A percentile compares a stretch with the other conserved stretches of the same genome.
phyloP scores from a whole-genome alignment of 2,329 filamentous ascomycete genomes.

The Claviceps cyperi region DNA sequence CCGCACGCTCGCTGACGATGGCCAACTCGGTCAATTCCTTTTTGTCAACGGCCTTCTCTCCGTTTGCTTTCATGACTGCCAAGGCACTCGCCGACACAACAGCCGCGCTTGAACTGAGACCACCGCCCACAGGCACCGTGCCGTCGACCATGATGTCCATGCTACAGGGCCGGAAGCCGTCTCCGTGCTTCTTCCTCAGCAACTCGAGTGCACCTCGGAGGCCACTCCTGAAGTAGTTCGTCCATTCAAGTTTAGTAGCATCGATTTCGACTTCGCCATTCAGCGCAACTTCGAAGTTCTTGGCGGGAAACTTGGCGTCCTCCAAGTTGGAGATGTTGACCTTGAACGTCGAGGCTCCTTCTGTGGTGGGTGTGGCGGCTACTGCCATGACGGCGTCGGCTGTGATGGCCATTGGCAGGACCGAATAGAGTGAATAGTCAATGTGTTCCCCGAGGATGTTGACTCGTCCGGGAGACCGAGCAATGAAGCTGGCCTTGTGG shows the following conservation, averaged over 20 bases:
- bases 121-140: conserved; percentile 80
- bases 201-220: conserved; percentile 68
- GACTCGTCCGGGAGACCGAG: conserved; percentile 83
- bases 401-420: conserved; percentile 88
- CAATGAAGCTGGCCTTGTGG: conserved; percentile 60
- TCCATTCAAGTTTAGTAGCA: conserved; percentile 77
- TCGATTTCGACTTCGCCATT: conserved; percentile 63
- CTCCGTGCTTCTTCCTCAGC: conserved; percentile 50
- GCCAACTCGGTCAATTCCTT: conserved; percentile 83
- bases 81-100: conserved; percentile 85
- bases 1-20: conserved; percentile 83
- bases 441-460: conserved; percentile 99
- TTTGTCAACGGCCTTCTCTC: conserved; percentile 67
- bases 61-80: conserved; percentile 77
- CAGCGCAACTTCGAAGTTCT: conserved; percentile 57
- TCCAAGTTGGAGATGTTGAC: conserved; percentile 73
- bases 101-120: conserved; percentile 84
- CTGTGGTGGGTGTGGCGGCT: conserved; percentile 34
- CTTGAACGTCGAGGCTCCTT: conserved; percentile 39
- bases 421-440: conserved; percentile 93
- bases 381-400: conserved; percentile 85
- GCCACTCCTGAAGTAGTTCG: conserved; percentile 96
- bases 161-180: conserved; percentile 47
- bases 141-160: conserved; percentile 88
- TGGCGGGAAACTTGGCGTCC: conserved; percentile 56